Evolutionary conservation across 2,329 filamentous ascomycete genomes (phyloP), one percentile per base, ranked within the genome.

Genomic region (Colletotrichum sp.): DNA sequence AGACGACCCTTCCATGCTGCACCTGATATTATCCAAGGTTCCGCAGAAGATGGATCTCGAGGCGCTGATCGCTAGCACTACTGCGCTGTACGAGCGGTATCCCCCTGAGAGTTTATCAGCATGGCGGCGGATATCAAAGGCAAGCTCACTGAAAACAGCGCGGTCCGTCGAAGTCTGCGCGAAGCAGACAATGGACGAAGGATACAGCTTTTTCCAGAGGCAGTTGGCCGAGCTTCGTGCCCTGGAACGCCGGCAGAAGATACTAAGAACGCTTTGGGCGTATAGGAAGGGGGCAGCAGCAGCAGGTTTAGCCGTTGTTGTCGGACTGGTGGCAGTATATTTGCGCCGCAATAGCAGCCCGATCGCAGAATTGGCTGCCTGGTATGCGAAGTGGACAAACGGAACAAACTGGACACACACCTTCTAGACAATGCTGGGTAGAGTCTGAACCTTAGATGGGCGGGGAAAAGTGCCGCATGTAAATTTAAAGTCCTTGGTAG

Each of bases 1-100:
- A 25, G 94, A 98, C 79, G 96, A 98, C 83, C 94, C 95, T 8
- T 96, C 99, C 81, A 98, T 99, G 91, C 90, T 99, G 29, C 96
- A 98, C 83, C 95, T 93, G 76, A 93, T 95, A 44, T 91, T 99
- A 15, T 95, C 95, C 57, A 98, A 97, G 84, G 90, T 99, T 8
- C 97, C 97, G 1, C 90, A 92, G 68, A 93, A 93, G 22, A 91
- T 98, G 73, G 91, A 98, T 82, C 87, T 99, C 29, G 96, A 99
- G 79, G 88, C 87, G 9, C 90, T 98, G 69, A 94, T 99, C 77
- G 82, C 88, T 22, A 88, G 90, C 67, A 92, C 96, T 1, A 88
- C 92, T 5, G 82, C 82, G 32, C 89, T 99, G 1, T 94, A 94
- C 83, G 84, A 89, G 8, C 81, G 85, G 4, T 87, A 94, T 79